Evolutionary conservation across 352 stramenopile genomes (phyloP), one percentile per base, ranked within the genome.

Genomic region (Globisporangium polare): DNA sequence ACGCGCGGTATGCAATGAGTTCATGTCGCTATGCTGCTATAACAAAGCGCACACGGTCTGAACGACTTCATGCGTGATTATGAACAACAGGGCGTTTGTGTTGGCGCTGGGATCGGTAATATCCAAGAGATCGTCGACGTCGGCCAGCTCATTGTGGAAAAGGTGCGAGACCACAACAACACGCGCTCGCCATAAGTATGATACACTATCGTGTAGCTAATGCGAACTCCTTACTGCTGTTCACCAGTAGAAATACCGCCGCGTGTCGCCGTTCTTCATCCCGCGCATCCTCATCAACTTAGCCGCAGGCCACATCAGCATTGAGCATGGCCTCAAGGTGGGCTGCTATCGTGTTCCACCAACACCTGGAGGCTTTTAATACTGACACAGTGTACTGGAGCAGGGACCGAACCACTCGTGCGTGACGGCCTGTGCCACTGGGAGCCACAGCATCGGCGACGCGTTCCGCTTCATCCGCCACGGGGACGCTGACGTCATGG

Each of bases 361-460:
- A 43, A 17, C 5, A 33, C 29, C 8, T 7, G 8, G 29, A 33
- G 29, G 29, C 4, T 33, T 33, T 33, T 7, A 10, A 43, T 37
- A 15, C 27, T 39, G 1, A 37, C 5, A 2, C 22, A 22, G 7
- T 54, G 5, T 39, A 22, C 12, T 53, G 46, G 15, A 29, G 8
- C 42, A 94, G 80, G 97, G 97, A 39, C 97, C 97, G 5, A 99
- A 99, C 66, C 98, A 99, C 72, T 95, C 94, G 55, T 92, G 98
- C 58, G 90, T 97, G 31, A 99, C 95, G 17, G 97, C 97, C 0
- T 99, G 97, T 66, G 96, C 97, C 17, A 98, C 96, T 29, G 96
- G 96, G n/a, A 94, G 88, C 43, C 95, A 99, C 73, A 94, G 92
- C 46, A 98, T 99, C 60, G 95, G 95, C 8, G 97, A 99, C 65